These are phyloP conservation scores for Hygrocybe punicea DNA, from an alignment of 768 basidiomycete genomes.

Conservation along the genomic window DNA sequence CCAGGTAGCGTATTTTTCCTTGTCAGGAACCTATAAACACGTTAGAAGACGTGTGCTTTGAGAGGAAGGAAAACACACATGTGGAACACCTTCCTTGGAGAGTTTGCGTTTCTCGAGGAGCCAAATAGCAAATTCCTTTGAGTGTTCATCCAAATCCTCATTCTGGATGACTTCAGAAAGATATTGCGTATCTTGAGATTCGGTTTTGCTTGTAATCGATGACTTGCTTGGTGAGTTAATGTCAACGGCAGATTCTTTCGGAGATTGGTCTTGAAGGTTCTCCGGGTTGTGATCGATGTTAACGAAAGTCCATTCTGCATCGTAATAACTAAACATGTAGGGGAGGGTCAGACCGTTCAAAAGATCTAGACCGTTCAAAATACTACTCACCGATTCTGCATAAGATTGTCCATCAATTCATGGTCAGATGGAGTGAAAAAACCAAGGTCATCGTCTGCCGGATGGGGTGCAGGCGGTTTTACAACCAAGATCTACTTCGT, in stretches of 20 bases:
- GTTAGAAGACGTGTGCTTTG: too few species aligned
- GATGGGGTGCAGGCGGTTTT: not conserved
- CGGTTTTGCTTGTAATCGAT: not conserved
- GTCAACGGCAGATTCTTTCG: not conserved
- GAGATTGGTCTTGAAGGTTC: not conserved
- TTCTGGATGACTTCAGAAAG: not conserved
- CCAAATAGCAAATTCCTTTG: not conserved
- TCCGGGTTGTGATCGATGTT: not conserved
- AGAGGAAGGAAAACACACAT: too few species aligned
- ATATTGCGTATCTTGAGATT: not conserved
- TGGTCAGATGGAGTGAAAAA: not conserved
- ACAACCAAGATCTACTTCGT: not conserved
- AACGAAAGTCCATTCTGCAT: not conserved
- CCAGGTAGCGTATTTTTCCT: too few species aligned
- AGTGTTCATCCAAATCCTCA: not conserved
- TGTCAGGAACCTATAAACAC: too few species aligned
- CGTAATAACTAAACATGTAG: too few species aligned
- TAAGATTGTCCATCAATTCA: not conserved
- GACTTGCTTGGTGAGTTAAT: not conserved
- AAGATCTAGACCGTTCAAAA: not conserved
- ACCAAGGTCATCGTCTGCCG: not conserved
- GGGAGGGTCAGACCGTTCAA: too few species aligned
- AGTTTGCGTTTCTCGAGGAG: not conserved
- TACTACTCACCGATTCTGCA: not conserved
- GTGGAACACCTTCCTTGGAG: too few species aligned